Evolutionary conservation across 495 filamentous ascomycete genomes (phyloP).

Genomic region (Trichocladium antarcticum): DNA sequence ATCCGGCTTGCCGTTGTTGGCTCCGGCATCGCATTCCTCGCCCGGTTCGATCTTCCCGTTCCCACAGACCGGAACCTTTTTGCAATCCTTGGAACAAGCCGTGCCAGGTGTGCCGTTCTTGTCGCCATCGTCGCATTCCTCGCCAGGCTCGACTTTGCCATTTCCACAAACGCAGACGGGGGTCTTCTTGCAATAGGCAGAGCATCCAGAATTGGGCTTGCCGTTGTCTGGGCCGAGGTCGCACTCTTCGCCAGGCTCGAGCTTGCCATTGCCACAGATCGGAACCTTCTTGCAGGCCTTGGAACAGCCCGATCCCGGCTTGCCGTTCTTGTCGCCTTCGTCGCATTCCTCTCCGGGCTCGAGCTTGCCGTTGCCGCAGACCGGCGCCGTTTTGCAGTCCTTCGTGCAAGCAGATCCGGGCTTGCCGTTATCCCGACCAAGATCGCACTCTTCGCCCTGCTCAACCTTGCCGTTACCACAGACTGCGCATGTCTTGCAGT

Average conservation of each 20-base stretch:
- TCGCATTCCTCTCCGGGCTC: slow-evolving; percentile 9
- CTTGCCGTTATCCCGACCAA: slow-evolving; percentile 9
- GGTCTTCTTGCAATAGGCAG: not conserved
- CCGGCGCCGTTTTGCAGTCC: not conserved
- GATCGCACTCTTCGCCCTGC: not conserved
- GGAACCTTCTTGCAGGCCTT: slow-evolving; percentile 6
- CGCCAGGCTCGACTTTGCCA: slow-evolving; percentile 3
- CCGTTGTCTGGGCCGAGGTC: slow-evolving; percentile 5
- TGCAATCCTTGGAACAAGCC: slow-evolving; percentile 10
- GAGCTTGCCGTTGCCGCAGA: slow-evolving; percentile 1
- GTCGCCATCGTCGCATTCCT: slow-evolving; percentile 11
- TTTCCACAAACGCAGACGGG: slow-evolving; percentile 7
- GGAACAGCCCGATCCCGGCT: slow-evolving; percentile 3
- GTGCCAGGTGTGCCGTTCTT: slow-evolving; percentile 8
- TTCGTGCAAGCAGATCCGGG: slow-evolving; percentile 1
- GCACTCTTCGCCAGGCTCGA: slow-evolving; percentile 9
- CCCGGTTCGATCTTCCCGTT: slow-evolving; percentile 2
- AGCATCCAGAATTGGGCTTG: not conserved
- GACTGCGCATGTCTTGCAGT: slow-evolving; percentile 1
- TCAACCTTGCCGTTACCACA: slow-evolving; percentile 9
- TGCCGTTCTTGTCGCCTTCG: slow-evolving; percentile 4
- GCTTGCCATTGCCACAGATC: slow-evolving; percentile 10
- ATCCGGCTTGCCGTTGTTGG: not conserved
- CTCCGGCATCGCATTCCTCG: slow-evolving; percentile 7
- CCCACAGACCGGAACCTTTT: slow-evolving; percentile 1